Evolutionary conservation across 768 basidiomycete genomes (phyloP), one percentile per base, ranked within the genome.

Genomic region (Suillus subaureus): DNA sequence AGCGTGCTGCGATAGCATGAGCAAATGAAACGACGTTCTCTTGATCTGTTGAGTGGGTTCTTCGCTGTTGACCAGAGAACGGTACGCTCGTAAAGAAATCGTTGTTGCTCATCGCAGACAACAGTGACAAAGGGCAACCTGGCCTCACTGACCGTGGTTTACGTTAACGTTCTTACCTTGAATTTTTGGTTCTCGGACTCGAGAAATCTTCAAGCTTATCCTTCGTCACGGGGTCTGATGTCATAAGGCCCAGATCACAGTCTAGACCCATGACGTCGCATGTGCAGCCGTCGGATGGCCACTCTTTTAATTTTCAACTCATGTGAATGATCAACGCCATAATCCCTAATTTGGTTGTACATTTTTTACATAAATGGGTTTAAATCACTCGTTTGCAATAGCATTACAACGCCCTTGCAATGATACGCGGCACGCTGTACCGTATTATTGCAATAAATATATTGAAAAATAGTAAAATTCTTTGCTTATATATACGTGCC

Each of bases 1-100:
- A 86, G 61, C 85, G 77, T 28, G 79, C 71, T 35, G 81, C 78
- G 67, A 89, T 84, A 47, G 87, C 87, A 61, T 82, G 79, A 5
- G 87, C 87, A 71, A 89, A 89, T 45, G 78, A 70, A 71, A 80
- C 78, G 66, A 79, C 75, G 28, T 74, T 64, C 65, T 76, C 77
- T 35, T 68, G 66, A 28, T 64, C 57, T 49, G 62, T 65, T 31
- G 68, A 67, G 6, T 21, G 40, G 2, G 11, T 18, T 42, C 58
- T 40, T 9, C 26, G 6, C 6, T 62, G 35, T 45, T 64, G 64
- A 39, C 49, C 55, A 64, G 71, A 69, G 39, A 67, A 70, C 1
- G 70, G 67, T 18, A 79, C 79, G 33, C 73, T 77, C 51, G 73
- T 74, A 73, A 84, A 83, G 76, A 83, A 84, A 74, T 84, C 82